Percentiles rank a stretch among this genome's conserved stretches.
Evolutionary conservation across 345 rosid species (phyloP).

Genomic region (Raphanus raphanistrum): DNA sequence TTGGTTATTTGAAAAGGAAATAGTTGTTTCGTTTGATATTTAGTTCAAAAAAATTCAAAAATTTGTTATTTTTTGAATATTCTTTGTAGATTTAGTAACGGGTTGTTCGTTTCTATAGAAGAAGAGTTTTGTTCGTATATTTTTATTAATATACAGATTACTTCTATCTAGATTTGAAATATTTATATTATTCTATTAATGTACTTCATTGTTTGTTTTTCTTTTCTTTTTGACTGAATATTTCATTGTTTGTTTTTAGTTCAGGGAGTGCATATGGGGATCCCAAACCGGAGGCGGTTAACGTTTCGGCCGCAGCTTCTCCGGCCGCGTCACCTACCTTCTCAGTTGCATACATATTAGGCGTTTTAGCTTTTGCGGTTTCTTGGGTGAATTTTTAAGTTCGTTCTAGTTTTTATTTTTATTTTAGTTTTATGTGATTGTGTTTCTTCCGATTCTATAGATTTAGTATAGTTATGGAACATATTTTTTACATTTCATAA

Average conservation of each 20-base stretch:
- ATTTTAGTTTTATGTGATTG: too few relatives aligned
- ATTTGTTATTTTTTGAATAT: neutral
- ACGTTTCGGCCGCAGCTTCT: conserved; percentile 7
- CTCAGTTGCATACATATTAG: neutral
- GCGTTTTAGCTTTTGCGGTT: neutral
- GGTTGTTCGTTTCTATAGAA: neutral
- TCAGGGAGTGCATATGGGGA: neutral
- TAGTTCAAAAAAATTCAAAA: neutral
- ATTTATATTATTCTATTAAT: neutral
- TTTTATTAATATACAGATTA: neutral
- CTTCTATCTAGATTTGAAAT: neutral
- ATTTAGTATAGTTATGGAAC: too few relatives aligned
- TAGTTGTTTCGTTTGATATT: neutral
- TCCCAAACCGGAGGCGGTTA: conserved; percentile 22
- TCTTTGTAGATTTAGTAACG: neutral
- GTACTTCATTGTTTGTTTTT: neutral
- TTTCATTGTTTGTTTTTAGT: conserved; percentile 4
- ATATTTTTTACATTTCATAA: too few relatives aligned
- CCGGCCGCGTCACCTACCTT: neutral
- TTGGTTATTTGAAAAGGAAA: neutral
- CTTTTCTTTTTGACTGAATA: neutral
- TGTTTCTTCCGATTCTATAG: too few relatives aligned
- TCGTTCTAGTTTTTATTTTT: too few relatives aligned
- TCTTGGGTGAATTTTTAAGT: too few relatives aligned
- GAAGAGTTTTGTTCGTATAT: neutral